Evolutionary conservation across 2,329 filamentous ascomycete genomes (phyloP), one percentile per base, ranked within the genome.

Genomic region (Botrytis hyacinthi): DNA sequence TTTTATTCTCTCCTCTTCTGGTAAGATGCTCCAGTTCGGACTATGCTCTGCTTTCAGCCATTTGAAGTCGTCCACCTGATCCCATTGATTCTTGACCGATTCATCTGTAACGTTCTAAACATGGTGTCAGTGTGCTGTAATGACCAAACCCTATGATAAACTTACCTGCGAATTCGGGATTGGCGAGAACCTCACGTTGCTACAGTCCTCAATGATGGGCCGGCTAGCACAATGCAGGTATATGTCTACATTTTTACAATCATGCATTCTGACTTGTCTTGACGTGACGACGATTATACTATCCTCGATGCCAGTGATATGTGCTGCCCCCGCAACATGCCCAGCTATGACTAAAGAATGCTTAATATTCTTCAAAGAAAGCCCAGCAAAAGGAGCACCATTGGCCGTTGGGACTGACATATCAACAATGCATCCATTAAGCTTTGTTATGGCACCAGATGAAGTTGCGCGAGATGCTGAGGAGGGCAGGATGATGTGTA

Each of bases 61-160:
- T 83, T 97, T 97, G 86, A 99, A 99, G 82, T 99, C 96, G 81
- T 98, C 93, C 26, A 98, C 93, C 79, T 96, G 90, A 78, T 95
- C 88, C 93, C 94, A 99, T 78, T 92, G 88, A 81, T 97, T 95
- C 73, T 83, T 83, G 5, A 80, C 76, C 1, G 78, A 72, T 14
- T 81, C 78, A 35, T 75, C 62, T 29, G 71, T 35, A 71, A 80
- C 78, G 62, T 76, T 76, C 79, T 81, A 70, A n/a, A 61, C 44
- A 62, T 59, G 26, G 44, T 16, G 60, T 77, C 63, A 79, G 73
- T 42, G 37, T 57, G 40, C 37, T 51, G 18, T 40, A 44, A 51
- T 10, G 62, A 29, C 26, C 14, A 5, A 51, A 35, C 29, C 26
- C 32, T 9, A 37, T 26, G 54, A 51, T 10, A 16, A 26, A 85